phyloP scores from a whole-genome alignment of 805 yeast species.

The Metschnikowia amazonensis region DNA sequence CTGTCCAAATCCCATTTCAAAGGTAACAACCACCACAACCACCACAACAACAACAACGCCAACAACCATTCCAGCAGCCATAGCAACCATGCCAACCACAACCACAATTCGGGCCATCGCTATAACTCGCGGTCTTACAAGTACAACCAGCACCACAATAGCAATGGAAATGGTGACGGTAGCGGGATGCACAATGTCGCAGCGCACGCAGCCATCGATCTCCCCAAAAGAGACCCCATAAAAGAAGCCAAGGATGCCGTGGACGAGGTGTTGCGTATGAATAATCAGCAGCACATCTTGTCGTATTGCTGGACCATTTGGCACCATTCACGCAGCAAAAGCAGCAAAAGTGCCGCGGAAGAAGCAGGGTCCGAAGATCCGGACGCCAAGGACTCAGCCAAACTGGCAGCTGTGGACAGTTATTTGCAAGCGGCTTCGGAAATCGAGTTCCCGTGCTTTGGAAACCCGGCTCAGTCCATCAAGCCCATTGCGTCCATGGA shows the following conservation, averaged over 20 bases:
- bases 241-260: constrained; percentile 33
- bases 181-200: background rate
- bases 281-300: constrained; percentile 33
- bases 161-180: background rate
- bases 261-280: constrained; percentile 8
- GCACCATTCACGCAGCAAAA: constrained; percentile 40
- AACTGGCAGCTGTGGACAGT: constrained; percentile 35
- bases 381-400: constrained; percentile 11
- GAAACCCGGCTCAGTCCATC: constrained; percentile 16
- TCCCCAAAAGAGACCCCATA: constrained; percentile 36
- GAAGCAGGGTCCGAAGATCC: constrained; percentile 13
- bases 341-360: constrained; percentile 17
- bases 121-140: constrained; percentile 9
- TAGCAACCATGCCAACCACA: no score
- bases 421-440: constrained; percentile 46
- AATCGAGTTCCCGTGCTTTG: constrained; percentile 35
- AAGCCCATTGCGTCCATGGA: constrained; percentile 45
- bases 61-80: no score
- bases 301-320: constrained; percentile 50
- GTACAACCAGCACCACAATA: constrained; percentile 8
- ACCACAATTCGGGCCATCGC: constrained; percentile 8
- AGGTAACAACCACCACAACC: background rate
- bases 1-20: constrained; percentile 7
- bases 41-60: no score
- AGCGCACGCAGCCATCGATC: constrained; percentile 16